Evolutionary conservation across 441 rosid genomes (phyloP).

Genomic region (Euphorbia schlechtendalii): DNA sequence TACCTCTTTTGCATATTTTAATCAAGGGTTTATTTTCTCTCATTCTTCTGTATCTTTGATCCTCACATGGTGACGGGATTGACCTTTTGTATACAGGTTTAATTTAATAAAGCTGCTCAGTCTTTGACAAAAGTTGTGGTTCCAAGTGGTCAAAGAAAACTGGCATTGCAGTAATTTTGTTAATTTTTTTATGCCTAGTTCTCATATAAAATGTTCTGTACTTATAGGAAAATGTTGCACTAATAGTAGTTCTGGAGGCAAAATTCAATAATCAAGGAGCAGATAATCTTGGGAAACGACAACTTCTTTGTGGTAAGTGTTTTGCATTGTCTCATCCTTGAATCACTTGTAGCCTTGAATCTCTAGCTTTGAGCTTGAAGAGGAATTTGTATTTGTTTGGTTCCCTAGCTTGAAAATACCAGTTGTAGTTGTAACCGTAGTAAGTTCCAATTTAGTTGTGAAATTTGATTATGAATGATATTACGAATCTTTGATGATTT

Average conservation of each 20-base stretch:
- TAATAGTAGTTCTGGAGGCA: constrained; percentile 93
- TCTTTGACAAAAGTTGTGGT: too few species aligned
- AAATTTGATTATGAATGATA: too few species aligned
- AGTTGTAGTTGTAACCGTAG: too few species aligned
- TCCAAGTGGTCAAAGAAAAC: constrained; percentile 77
- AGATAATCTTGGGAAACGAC: constrained; percentile 86
- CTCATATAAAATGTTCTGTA: constrained; percentile 22
- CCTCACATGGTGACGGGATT: constrained; percentile 20
- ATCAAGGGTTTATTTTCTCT: too few species aligned
- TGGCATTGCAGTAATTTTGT: background rate
- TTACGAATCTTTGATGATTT: too few species aligned
- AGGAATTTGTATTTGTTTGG: too few species aligned
- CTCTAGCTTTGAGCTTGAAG: too few species aligned
- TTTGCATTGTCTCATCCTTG: constrained; percentile 1
- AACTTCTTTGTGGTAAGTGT: constrained; percentile 90
- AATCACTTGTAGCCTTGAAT: background rate
- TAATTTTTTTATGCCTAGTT: constrained; percentile 6
- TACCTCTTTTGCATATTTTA: too few species aligned
- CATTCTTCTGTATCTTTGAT: too few species aligned
- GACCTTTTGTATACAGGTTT: constrained; percentile 85
- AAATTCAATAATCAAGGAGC: constrained; percentile 80
- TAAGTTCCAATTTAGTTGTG: too few species aligned
- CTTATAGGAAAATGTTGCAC: constrained; percentile 84
- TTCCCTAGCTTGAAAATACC: too few species aligned
- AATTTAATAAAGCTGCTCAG: constrained; percentile 98